Conservation (phyloP, 331 rosid species). For the Arachis monticola region DNA sequence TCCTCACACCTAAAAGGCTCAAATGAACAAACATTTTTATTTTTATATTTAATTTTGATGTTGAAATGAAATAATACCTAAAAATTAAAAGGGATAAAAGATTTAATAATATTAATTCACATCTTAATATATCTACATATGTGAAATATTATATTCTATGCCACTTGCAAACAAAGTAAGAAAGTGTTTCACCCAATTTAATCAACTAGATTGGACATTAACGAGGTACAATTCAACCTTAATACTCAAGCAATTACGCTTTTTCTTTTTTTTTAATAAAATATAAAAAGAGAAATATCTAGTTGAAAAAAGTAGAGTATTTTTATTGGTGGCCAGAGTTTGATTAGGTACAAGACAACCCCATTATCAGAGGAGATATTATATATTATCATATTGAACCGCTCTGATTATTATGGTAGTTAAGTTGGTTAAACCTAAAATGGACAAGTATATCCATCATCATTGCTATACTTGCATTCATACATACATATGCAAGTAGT, state of each 20-base stretch:
- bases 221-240: constrained; percentile 2
- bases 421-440: not conserved
- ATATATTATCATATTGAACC: not conserved
- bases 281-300: not conserved
- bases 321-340: not conserved
- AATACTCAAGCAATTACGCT: not conserved
- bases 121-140: too few species aligned
- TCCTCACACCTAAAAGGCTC: too few species aligned
- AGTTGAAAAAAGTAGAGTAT: not conserved
- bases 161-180: not conserved
- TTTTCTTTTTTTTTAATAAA: not conserved
- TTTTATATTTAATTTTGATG: too few species aligned
- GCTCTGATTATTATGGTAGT: not conserved
- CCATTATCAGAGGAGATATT: not conserved
- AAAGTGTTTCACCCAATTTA: too few species aligned
- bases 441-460: not conserved
- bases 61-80: too few species aligned
- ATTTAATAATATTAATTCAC: too few species aligned
- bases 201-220: not conserved
- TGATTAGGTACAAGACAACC: not conserved
- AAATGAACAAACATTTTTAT: too few species aligned
- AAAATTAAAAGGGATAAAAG: too few species aligned
- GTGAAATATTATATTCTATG: not conserved
- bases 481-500: not conserved
- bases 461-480: not conserved